Percentiles rank a stretch among this genome's conserved stretches.
Conservation (phyloP, 208 protist species). For the Wallacemonas sp. region DNA sequence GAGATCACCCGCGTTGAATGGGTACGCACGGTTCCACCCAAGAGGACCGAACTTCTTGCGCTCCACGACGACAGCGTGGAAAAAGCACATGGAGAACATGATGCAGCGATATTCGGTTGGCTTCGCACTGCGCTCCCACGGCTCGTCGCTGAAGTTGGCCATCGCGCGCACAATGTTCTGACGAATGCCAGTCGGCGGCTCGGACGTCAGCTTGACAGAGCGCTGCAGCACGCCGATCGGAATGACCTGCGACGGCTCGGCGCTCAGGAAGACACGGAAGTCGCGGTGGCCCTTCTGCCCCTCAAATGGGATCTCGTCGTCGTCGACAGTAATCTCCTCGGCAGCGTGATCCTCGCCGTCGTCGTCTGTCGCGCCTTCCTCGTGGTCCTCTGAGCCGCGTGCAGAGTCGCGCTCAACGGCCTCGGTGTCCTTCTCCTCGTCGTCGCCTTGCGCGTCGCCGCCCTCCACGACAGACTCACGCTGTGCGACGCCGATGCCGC, state of each 20-base stretch:
- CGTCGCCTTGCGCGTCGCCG: background rate
- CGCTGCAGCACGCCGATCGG: constrained; percentile 97
- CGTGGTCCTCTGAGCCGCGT: constrained; percentile 11
- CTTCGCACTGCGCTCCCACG: constrained; percentile 96
- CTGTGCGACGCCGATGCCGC: constrained; percentile 5
- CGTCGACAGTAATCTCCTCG: constrained; percentile 62
- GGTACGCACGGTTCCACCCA: constrained; percentile 98
- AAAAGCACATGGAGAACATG: constrained; percentile 98
- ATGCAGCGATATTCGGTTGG: constrained; percentile 97
- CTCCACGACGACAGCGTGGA: constrained; percentile 98
- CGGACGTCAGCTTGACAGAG: constrained; percentile 99
- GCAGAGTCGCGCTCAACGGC: constrained; percentile 19
- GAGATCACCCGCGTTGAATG: constrained; percentile 98
- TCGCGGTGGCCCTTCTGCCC: constrained; percentile 92
- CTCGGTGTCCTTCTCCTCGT: constrained; percentile 21
- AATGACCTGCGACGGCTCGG: constrained; percentile 96
- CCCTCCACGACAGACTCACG: constrained; percentile 12
- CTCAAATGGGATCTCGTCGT: constrained; percentile 92
- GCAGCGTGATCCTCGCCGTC: constrained; percentile 25
- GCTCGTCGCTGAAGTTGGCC: constrained; percentile 95
- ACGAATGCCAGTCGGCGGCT: constrained; percentile 97
- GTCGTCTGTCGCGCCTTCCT: constrained; percentile 21
- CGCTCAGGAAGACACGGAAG: constrained; percentile 98
- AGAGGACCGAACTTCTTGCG: constrained; percentile 98
- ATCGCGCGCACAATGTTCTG: constrained; percentile 97